Evolutionary conservation across 257 asterid species (phyloP), one percentile per base, ranked within the genome.

Genomic region (Avicennia marina): DNA sequence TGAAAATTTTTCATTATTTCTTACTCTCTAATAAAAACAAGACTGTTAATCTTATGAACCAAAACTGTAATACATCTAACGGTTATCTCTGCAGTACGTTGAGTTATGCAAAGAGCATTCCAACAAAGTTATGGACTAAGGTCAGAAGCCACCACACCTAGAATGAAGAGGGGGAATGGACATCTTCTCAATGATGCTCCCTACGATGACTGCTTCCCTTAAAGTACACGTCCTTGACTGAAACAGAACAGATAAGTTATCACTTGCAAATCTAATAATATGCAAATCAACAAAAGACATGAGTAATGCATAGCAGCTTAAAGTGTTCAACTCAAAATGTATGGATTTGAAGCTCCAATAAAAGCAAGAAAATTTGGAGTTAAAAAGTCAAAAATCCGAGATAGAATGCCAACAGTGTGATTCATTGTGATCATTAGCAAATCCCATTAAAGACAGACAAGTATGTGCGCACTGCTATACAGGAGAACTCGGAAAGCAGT

Each of bases 81-180:
- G 2, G 24, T 38, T 54, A 32, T 16, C 49, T 1, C 10, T 8
- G 44, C 0, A 20, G 24, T 32, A 41, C 11, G 15, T 13, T 11
- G 22, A 17, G 16, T 55, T 6, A 25, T 18, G 25, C 29, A 45
- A 55, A 41, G 15, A 51, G 18, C 27, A 53, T 9, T 48, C 9
- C 7, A 21, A 19, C 3, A 18, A 9, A 21, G 4, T 2, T 9
- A 41, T 11, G 38, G 56, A 13, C 29, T 32, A 15, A 57, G 32
- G 8, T 24, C 1, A 42, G 46, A 38, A 46, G 53, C 39, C 4
- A 51, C 17, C 60, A 53, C 80, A 90, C 97, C 97, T 87, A 38
- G 98, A 83, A 76, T 87, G 98, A 67, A 84, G 95, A 65, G 78
- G 88, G 34, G 98, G 98, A 62, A 90, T 77, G n/a, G 96, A 87